Conservation (phyloP, 2,329 filamentous ascomycete species). For the Clonostachys rhizophaga region DNA sequence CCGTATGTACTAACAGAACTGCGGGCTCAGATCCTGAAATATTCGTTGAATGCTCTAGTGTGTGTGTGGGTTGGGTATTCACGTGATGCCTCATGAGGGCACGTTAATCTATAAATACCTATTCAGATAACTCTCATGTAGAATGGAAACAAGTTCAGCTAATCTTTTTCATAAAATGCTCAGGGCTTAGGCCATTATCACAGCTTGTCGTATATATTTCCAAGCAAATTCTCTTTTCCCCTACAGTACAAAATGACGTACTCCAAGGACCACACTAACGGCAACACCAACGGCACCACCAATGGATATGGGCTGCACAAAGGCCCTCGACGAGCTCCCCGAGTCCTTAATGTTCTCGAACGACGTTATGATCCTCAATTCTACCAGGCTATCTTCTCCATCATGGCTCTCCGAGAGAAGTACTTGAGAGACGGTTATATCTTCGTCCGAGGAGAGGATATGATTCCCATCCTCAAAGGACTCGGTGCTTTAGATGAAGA, state of each 20-base stretch:
- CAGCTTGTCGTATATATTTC: no score
- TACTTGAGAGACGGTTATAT: constrained; percentile 12
- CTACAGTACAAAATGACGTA: neutral
- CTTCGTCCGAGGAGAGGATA: constrained; percentile 13
- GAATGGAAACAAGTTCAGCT: no score
- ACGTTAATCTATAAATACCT: no score
- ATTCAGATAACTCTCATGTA: no score
- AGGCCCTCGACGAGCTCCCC: constrained; percentile 1
- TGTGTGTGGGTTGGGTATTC: no score
- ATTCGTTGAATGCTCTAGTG: no score
- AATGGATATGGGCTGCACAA: neutral
- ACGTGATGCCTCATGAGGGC: no score
- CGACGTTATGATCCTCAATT: constrained; percentile 9
- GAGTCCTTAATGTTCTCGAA: constrained; percentile 11
- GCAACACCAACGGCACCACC: neutral
- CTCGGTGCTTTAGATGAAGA: constrained; percentile 16
- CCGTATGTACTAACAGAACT: neutral
- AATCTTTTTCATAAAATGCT: no score
- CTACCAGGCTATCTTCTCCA: constrained; percentile 10
- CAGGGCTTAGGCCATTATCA: no score
- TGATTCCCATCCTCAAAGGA: constrained; percentile 11
- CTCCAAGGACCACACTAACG: neutral
- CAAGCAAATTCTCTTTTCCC: no score
- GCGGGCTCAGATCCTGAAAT: no score
- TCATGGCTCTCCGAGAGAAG: constrained; percentile 10